phyloP scores from a whole-genome alignment of 305 asterid genomes.

The Rubia tinctorum region DNA sequence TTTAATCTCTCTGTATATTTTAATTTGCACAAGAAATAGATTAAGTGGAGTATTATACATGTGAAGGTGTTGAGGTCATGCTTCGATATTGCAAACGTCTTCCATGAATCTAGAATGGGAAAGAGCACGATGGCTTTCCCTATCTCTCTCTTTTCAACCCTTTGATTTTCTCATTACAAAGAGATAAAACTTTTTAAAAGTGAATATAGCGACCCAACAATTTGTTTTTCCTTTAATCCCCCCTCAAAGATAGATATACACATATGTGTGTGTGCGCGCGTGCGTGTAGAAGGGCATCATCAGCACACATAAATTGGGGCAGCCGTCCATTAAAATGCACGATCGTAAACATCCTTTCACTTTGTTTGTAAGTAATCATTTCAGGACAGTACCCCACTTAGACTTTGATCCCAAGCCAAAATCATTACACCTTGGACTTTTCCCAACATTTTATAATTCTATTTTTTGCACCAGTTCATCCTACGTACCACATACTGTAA shows the following conservation, averaged over 20 bases:
- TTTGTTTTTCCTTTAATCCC: no score
- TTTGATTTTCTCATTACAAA: neutral
- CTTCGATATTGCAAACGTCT: conserved; percentile 23
- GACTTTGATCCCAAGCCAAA: conserved; percentile 67
- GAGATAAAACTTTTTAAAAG: neutral
- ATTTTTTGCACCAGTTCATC: neutral
- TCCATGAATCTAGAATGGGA: neutral
- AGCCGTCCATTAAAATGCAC: conserved; percentile 42
- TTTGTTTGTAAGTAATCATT: conserved; percentile 66
- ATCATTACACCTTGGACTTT: conserved; percentile 66
- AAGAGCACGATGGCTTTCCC: neutral
- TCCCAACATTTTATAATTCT: conserved; percentile 1
- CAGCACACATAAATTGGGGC: conserved; percentile 3
- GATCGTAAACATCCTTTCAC: conserved; percentile 33
- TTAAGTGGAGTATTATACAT: neutral
- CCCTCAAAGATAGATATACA: neutral
- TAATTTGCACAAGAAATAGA: no score
- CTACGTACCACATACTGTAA: neutral
- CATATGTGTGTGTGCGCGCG: no score
- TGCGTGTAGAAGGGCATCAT: neutral
- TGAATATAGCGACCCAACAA: neutral
- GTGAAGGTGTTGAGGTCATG: conserved; percentile 25
- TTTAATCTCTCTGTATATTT: no score
- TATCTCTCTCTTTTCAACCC: neutral
- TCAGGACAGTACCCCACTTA: conserved; percentile 45